These are phyloP conservation scores for Tricholoma bakamatsutake DNA, from an alignment of 768 basidiomycete species.

Conservation along the genomic window DNA sequence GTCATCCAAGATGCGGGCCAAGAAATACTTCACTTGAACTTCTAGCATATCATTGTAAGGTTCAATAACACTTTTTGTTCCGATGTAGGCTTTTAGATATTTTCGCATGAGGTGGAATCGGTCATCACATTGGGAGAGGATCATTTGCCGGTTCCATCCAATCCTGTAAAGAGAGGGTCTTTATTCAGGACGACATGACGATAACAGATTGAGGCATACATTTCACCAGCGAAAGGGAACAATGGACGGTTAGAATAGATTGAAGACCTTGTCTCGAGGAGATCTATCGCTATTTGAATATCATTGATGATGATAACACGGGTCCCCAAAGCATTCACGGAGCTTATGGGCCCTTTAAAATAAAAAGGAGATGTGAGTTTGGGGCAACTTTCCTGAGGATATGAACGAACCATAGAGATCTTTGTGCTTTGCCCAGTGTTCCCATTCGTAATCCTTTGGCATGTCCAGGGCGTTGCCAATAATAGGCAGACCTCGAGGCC, in stretches of 20 bases:
- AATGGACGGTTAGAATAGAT: slow-evolving; percentile 14
- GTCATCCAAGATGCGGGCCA: slow-evolving; percentile 10
- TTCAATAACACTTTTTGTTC: slow-evolving; percentile 9
- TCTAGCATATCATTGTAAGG: slow-evolving; percentile 9
- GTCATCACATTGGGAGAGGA: slow-evolving; percentile 14
- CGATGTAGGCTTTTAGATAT: slow-evolving; percentile 12
- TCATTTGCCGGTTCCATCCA: slow-evolving; percentile 17
- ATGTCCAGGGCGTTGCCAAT: slow-evolving; percentile 40
- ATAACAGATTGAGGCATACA: slow-evolving; percentile 1
- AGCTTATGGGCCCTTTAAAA: slow-evolving; percentile 11
- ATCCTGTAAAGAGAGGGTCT: neutral
- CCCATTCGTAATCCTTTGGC: slow-evolving; percentile 23
- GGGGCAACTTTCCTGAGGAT: neutral
- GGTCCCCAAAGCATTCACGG: slow-evolving; percentile 10
- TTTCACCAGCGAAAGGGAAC: slow-evolving; percentile 14
- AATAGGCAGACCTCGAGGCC: slow-evolving; percentile 34
- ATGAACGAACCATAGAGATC: slow-evolving; percentile 9
- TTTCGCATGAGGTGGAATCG: slow-evolving; percentile 16
- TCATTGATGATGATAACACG: slow-evolving; percentile 15
- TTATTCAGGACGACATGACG: neutral
- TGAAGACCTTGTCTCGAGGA: slow-evolving; percentile 13
- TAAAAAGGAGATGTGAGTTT: neutral
- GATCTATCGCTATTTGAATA: slow-evolving; percentile 13
- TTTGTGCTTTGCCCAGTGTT: slow-evolving; percentile 15
- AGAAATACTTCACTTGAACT: slow-evolving; percentile 12